These are phyloP conservation scores for Sphagnum fallax DNA, from an alignment of 228 moss, liverwort and hornwort species.

Conservation along the genomic window DNA sequence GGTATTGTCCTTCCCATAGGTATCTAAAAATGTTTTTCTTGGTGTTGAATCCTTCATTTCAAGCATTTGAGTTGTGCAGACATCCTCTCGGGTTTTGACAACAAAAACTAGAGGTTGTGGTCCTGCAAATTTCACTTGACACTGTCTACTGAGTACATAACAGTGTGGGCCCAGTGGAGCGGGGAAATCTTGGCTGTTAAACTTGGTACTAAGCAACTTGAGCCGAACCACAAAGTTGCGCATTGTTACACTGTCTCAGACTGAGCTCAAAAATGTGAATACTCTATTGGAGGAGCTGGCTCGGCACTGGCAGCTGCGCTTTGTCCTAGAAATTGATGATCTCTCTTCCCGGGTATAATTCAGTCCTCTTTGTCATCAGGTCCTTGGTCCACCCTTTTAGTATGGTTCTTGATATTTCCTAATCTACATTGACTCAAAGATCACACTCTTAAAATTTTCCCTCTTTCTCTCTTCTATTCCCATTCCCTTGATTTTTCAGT, in stretches of 20 bases:
- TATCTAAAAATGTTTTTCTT: too few species aligned
- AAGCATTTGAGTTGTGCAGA: too few species aligned
- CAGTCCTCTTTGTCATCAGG: not conserved
- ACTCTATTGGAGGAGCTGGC: conserved; percentile 35
- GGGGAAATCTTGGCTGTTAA: conserved; percentile 37
- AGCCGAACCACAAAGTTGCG: conserved; percentile 18
- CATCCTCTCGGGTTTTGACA: too few species aligned
- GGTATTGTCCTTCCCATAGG: conserved; percentile 6
- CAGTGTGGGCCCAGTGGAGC: conserved; percentile 32
- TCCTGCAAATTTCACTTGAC: not conserved
- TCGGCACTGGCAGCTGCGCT: conserved; percentile 39
- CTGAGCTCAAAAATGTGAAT: conserved; percentile 30
- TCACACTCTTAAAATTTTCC: not conserved
- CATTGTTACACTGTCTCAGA: conserved; percentile 21
- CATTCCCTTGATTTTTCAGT: too few species aligned
- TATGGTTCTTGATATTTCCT: not conserved
- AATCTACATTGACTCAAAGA: not conserved
- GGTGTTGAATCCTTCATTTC: too few species aligned
- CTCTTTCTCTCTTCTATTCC: too few species aligned
- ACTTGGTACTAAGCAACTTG: conserved; percentile 23
- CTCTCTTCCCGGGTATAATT: conserved; percentile 16
- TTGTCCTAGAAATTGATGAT: conserved; percentile 39
- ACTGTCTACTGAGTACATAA: conserved; percentile 1
- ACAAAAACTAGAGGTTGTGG: not conserved
- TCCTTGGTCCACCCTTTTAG: not conserved